Percentiles rank a stretch among this genome's conserved stretches.
Conservation (phyloP, 2,329 filamentous ascomycete species). For the Hypoxylon sp. region DNA sequence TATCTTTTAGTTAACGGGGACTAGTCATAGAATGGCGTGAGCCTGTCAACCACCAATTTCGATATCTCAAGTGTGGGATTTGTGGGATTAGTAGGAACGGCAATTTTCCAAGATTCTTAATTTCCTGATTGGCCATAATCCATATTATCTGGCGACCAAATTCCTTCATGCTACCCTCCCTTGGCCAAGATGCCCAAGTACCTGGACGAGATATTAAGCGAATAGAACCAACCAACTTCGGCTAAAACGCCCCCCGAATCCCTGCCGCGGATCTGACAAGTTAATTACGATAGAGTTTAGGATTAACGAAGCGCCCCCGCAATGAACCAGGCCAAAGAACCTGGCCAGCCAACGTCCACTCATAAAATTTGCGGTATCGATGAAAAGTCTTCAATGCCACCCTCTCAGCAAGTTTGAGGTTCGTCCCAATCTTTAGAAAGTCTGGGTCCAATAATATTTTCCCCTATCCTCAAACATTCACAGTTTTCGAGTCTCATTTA, state of each 20-base stretch:
- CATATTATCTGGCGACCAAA: constrained; percentile 21
- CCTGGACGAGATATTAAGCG: constrained; percentile 46
- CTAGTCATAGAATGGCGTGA: background rate
- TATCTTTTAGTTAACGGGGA: background rate
- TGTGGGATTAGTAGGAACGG: constrained; percentile 18
- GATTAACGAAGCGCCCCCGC: constrained; percentile 44
- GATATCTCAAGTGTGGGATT: constrained; percentile 10
- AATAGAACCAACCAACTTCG: constrained; percentile 47
- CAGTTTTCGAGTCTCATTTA: constrained; percentile 39
- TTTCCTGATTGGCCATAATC: constrained; percentile 34
- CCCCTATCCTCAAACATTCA: constrained; percentile 30
- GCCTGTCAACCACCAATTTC: constrained; percentile 9
- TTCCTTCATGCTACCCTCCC: constrained; percentile 19
- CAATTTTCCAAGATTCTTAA: constrained; percentile 27
- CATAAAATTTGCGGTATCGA: constrained; percentile 30
- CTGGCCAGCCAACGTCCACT: constrained; percentile 15
- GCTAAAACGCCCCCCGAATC: constrained; percentile 47
- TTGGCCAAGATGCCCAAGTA: constrained; percentile 47
- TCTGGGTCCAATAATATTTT: constrained; percentile 42
- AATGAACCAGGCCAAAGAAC: constrained; percentile 24
- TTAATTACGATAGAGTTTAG: constrained; percentile 47
- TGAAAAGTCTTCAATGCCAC: constrained; percentile 39
- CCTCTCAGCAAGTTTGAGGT: constrained; percentile 35
- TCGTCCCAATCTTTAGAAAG: constrained; percentile 39
- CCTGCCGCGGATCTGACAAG: constrained; percentile 48